Evolutionary conservation across 2,329 filamentous ascomycete species (phyloP).

Genomic region (Phialophora chinensis): DNA sequence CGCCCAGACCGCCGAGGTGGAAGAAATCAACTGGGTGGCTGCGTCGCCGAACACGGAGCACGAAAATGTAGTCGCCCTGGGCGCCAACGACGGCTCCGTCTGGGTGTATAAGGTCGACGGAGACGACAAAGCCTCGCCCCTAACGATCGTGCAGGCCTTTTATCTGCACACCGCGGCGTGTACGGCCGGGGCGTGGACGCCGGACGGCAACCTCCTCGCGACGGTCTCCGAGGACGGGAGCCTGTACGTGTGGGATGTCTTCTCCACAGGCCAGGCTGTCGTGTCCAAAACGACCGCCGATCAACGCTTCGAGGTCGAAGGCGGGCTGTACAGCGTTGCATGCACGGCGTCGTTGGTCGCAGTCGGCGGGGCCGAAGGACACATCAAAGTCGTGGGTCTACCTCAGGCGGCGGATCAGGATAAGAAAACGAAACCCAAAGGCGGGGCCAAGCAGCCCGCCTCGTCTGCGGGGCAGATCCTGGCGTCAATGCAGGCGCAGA

Average conservation of each 20-base stretch:
- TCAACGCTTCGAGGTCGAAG: conserved; percentile 89
- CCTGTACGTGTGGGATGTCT: conserved; percentile 92
- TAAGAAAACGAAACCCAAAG: conserved; percentile 53
- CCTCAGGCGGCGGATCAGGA: conserved; percentile 63
- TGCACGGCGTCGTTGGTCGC: conserved; percentile 81
- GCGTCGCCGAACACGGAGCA: conserved; percentile 74
- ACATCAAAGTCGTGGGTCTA: conserved; percentile 82
- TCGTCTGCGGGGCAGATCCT: conserved; percentile 72
- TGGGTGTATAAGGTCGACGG: conserved; percentile 93
- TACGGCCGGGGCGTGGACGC: conserved; percentile 89
- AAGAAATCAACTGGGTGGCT: conserved; percentile 90
- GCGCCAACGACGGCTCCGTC: conserved; percentile 86
- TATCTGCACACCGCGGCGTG: conserved; percentile 86
- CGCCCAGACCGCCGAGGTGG: conserved; percentile 83
- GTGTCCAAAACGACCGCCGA: conserved; percentile 79
- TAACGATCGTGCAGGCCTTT: conserved; percentile 87
- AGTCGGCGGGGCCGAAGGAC: conserved; percentile 84
- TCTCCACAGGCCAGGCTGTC: conserved; percentile 68
- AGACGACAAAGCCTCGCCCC: conserved; percentile 63
- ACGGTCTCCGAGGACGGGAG: conserved; percentile 89
- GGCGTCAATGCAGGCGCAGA: conserved; percentile 79
- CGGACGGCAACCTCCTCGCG: conserved; percentile 82
- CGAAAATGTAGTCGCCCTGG: conserved; percentile 83
- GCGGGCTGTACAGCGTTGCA: conserved; percentile 86
- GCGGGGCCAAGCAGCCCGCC: conserved; percentile 43